Base-by-base conservation (phyloP, 2,329 filamentous ascomycete species). In the Fusarium virguliforme region DNA sequence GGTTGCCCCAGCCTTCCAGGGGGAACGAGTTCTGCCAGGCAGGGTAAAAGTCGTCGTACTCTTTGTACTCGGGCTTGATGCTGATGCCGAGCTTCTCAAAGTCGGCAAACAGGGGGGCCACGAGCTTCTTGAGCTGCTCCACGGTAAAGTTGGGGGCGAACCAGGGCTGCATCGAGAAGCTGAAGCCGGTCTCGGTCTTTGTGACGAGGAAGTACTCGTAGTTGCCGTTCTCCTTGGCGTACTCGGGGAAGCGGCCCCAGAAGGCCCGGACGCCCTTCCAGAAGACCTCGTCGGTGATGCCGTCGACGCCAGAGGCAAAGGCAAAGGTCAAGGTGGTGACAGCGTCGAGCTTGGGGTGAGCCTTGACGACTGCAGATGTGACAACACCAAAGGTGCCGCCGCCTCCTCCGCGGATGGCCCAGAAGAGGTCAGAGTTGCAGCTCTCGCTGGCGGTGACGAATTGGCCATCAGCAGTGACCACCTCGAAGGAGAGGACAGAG, bases 331-430 rank as follows among this genome's bases (percentile, higher is more conserved):
- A 78, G 8, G 60, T 26, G 10, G 84, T 76, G 3, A 75, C 75
- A 28, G 78, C 76, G 22, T 70, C 72, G 28, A 77, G 74, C 61
- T 78, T 79, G 43, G 64, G 77, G 58, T 81, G 79, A 7, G 79
- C 78, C 38, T 78, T 79, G 54, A 82, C 75, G 1, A 79, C 76
- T 32, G 80, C 72, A 8, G 80, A 83, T n/a, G 79, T 75, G 8
- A 85, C 83, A 4, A 85, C 80, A 2, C 83, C 84, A 62, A 81
- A 86, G 4, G 82, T 85, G 54, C 80, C 83, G 6, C 84, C 85
- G 2, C 89, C 88, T 3, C 88, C 88, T 6, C 88, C 88, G 46
- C 82, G 81, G 3, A 90, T 78, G 5, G 89, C 89, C 88, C 88
- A 91, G 79, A 87, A 90, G 7, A 91, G 81, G 60, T 91, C 88